phyloP scores from a whole-genome alignment of 257 asterid genomes.

The Ilex aquifolium region DNA sequence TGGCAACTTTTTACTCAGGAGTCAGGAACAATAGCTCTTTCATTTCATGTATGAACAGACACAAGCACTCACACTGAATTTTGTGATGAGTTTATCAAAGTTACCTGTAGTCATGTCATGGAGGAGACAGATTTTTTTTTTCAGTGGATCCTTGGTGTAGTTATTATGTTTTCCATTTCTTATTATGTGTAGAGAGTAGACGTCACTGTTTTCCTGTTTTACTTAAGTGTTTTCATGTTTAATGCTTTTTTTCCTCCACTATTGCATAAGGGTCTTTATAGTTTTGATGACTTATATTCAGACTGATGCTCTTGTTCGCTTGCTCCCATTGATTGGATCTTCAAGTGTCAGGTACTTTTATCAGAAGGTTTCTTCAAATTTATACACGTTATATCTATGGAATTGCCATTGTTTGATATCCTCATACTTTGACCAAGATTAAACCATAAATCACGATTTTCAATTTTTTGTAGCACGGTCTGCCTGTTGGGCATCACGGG shows the following conservation, averaged over 20 bases:
- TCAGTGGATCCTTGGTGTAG: too few relatives aligned
- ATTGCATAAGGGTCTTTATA: background rate
- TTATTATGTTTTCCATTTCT: too few relatives aligned
- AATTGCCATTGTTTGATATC: background rate
- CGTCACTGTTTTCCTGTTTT: too few relatives aligned
- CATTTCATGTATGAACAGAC: too few relatives aligned
- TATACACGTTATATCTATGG: background rate
- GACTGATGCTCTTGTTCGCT: slow-evolving; percentile 92
- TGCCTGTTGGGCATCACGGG: slow-evolving; percentile 92
- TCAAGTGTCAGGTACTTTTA: slow-evolving; percentile 68
- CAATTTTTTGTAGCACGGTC: slow-evolving; percentile 54
- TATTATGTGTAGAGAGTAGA: too few relatives aligned
- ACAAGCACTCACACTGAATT: too few relatives aligned
- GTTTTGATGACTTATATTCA: slow-evolving; percentile 15
- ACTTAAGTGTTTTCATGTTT: too few relatives aligned
- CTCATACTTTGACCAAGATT: background rate
- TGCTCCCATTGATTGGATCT: slow-evolving; percentile 93
- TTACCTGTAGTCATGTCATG: too few relatives aligned
- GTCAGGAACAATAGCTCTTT: too few relatives aligned
- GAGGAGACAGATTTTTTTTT: too few relatives aligned
- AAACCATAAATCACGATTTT: background rate
- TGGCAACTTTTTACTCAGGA: too few relatives aligned
- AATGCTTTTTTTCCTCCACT: background rate
- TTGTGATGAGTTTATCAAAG: too few relatives aligned
- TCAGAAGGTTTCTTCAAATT: slow-evolving; percentile 5